Evolutionary conservation across 2,329 filamentous ascomycete species (phyloP).

Genomic region (Macrophomina pseudophaseolina): DNA sequence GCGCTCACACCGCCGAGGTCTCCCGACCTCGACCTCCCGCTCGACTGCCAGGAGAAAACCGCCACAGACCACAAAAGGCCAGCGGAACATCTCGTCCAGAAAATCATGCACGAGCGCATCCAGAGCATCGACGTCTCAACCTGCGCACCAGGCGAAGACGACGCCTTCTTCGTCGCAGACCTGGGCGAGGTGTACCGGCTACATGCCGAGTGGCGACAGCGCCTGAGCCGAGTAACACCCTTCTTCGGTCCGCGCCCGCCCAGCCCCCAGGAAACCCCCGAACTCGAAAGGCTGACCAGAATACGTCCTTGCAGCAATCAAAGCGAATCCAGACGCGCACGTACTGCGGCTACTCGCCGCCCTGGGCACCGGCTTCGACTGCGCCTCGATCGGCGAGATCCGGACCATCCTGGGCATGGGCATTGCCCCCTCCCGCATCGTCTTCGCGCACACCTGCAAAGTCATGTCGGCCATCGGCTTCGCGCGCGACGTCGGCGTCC

Average conservation of each 20-base stretch:
- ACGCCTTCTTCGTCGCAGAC: constrained; percentile 94
- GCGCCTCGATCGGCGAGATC: constrained; percentile 92
- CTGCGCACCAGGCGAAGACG: constrained; percentile 87
- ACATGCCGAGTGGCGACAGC: constrained; percentile 92
- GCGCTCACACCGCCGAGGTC: constrained; percentile 1
- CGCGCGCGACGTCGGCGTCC: constrained; percentile 77
- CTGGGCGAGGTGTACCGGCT: constrained; percentile 95
- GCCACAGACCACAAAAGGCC: constrained; percentile 32
- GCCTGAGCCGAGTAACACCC: constrained; percentile 83
- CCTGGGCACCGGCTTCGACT: constrained; percentile 91
- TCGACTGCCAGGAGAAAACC: background rate
- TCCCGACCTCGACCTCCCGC: background rate
- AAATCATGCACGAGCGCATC: constrained; percentile 80
- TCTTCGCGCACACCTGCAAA: constrained; percentile 97
- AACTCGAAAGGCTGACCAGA: background rate
- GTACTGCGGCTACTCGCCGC: constrained; percentile 81
- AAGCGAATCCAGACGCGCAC: constrained; percentile 90
- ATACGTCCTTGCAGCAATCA: constrained; percentile 68
- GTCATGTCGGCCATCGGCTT: constrained; percentile 92
- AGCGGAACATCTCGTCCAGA: constrained; percentile 77
- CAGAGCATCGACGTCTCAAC: constrained; percentile 77
- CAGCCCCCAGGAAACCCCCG: too few relatives aligned
- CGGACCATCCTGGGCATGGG: constrained; percentile 81
- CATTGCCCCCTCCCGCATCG: constrained; percentile 82
- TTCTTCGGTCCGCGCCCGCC: constrained; percentile 71